Percentiles rank a stretch among this genome's conserved stretches.
These are phyloP conservation scores for Colletotrichum endophyticum DNA, from an alignment of 2,329 filamentous ascomycete species.

Conservation along the genomic window DNA sequence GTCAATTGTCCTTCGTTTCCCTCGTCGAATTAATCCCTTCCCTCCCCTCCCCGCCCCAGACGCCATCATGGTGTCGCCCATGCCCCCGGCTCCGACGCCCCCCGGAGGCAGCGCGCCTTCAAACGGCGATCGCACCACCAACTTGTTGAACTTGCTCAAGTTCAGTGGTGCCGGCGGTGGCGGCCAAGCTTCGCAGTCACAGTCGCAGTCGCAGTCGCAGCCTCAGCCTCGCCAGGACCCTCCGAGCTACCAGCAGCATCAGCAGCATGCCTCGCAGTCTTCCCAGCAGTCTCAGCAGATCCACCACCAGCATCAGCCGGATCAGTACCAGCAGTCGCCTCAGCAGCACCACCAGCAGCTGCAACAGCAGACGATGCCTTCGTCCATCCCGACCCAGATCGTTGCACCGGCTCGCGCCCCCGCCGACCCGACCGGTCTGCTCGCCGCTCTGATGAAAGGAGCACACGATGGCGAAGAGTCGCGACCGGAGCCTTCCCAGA, in stretches of 20 bases:
- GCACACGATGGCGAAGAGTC: conserved; percentile 53
- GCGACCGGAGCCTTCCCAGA: conserved; percentile 27
- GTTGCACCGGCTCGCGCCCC: conserved; percentile 62
- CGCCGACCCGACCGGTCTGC: conserved; percentile 61
- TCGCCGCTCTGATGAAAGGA: conserved; percentile 67
- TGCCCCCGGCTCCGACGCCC: conserved; percentile 58
- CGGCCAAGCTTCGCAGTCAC: conserved; percentile 14
- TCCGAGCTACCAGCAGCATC: conserved; percentile 32
- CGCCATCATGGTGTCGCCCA: conserved; percentile 35
- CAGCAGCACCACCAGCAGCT: conserved; percentile 27
- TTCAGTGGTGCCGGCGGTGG: conserved; percentile 50
- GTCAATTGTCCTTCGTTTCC: conserved; percentile 18
- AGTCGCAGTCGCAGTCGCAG: not conserved
- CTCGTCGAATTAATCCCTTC: conserved; percentile 5
- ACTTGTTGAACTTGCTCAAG: conserved; percentile 66
- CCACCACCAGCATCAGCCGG: conserved; percentile 7
- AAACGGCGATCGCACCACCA: conserved; percentile 54
- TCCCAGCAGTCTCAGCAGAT: conserved; percentile 19
- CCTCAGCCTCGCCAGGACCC: conserved; percentile 3
- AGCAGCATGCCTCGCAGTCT: conserved; percentile 25
- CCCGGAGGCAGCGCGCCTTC: conserved; percentile 41
- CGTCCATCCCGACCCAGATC: conserved; percentile 44
- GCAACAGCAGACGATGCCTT: conserved; percentile 29
- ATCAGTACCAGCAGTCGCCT: conserved; percentile 17
- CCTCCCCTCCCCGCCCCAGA: not conserved